Percentiles rank a stretch among this genome's conserved stretches.
Evolutionary conservation across 306 rosid genomes (phyloP).

Genomic region (Trifolium repens): DNA sequence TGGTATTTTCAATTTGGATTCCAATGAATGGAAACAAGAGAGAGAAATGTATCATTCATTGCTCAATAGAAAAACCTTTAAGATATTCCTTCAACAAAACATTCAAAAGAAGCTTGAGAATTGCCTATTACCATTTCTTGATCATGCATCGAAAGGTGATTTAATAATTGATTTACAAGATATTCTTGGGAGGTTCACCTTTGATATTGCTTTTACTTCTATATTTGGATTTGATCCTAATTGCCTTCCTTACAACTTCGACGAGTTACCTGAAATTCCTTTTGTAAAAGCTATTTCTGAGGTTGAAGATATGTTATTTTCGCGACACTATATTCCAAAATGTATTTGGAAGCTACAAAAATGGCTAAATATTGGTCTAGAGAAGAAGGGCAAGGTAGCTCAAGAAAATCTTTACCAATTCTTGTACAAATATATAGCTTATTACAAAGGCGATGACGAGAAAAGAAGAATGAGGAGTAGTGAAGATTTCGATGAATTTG

Average conservation of each 20-base stretch:
- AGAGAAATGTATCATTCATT: background rate
- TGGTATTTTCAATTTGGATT: background rate
- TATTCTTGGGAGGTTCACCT: background rate
- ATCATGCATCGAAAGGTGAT: background rate
- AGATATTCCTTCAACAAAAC: background rate
- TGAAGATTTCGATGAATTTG: background rate
- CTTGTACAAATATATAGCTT: background rate
- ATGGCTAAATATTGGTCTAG: background rate
- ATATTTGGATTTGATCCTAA: background rate
- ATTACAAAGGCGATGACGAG: background rate
- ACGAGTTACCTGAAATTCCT: background rate
- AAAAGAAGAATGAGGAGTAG: background rate
- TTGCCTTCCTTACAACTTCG: background rate
- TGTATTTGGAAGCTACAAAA: background rate
- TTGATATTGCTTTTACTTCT: background rate
- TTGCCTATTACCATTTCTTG: background rate
- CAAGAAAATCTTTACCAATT: background rate
- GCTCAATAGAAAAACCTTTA: background rate
- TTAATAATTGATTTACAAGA: background rate
- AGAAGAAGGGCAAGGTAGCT: background rate
- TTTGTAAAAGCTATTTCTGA: background rate
- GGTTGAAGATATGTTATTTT: background rate
- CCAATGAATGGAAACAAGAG: conserved; percentile 5
- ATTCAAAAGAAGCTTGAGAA: background rate
- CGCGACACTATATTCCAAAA: background rate